Percentiles rank a stretch among this genome's conserved stretches.
phyloP scores from a whole-genome alignment of 345 rosid genomes.

The Syzygium aromaticum region DNA sequence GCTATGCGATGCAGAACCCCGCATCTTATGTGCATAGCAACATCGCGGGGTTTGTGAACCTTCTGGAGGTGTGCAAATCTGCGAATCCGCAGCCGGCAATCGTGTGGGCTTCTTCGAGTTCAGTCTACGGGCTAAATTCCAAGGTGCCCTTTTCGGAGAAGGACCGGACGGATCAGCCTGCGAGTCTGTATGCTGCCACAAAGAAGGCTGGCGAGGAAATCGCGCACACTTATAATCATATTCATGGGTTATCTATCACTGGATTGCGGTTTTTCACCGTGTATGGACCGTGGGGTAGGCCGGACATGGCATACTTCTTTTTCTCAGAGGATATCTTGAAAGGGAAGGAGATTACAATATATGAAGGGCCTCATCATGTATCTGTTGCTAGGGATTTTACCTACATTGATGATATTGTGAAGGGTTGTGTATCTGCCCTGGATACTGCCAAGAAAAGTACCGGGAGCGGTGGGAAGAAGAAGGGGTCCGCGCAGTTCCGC shows the following conservation, averaged over 20 bases:
- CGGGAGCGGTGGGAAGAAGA: slow-evolving; percentile 25
- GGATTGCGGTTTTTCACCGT: slow-evolving; percentile 28
- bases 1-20: slow-evolving; percentile 33
- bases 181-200: slow-evolving; percentile 28
- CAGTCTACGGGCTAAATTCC: slow-evolving; percentile 23
- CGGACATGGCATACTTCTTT: slow-evolving; percentile 32
- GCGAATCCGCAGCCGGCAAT: slow-evolving; percentile 26
- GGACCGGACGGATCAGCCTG: slow-evolving; percentile 32
- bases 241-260: slow-evolving; percentile 26
- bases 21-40: slow-evolving; percentile 22
- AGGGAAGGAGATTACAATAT: slow-evolving; percentile 24
- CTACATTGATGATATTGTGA: slow-evolving; percentile 29
- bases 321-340: slow-evolving; percentile 25
- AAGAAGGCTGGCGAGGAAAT: slow-evolving; percentile 36
- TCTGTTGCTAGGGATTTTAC: slow-evolving; percentile 29
- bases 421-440: slow-evolving; percentile 22
- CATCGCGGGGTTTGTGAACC: slow-evolving; percentile 18
- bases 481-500: slow-evolving; percentile 24
- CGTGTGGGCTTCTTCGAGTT: slow-evolving; percentile 30
- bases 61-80: slow-evolving; percentile 13
- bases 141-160: slow-evolving; percentile 27
- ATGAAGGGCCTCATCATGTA: slow-evolving; percentile 11
- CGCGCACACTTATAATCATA: slow-evolving; percentile 25
- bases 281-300: slow-evolving; percentile 30
- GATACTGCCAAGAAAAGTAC: slow-evolving; percentile 27